Percentiles rank a stretch among this genome's conserved stretches.
These are phyloP conservation scores for Asclepias syriaca DNA, from an alignment of 257 asterid genomes.

Conservation along the genomic window DNA sequence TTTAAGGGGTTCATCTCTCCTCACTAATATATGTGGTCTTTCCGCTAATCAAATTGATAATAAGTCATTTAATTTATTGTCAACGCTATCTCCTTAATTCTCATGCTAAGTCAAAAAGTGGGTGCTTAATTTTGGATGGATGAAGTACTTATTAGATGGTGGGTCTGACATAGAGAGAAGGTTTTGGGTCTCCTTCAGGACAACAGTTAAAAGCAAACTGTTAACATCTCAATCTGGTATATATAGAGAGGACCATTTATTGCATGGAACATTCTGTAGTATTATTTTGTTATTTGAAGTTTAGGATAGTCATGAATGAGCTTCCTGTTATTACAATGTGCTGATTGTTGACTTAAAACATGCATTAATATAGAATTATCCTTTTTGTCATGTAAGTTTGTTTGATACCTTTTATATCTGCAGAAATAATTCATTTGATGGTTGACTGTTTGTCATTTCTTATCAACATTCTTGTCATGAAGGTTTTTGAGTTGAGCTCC, in stretches of 20 bases:
- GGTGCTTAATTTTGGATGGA: not conserved
- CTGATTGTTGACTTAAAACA: not conserved
- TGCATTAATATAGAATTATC: not conserved
- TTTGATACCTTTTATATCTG: not conserved
- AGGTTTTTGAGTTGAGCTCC: conserved; percentile 89
- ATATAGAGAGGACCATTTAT: not conserved
- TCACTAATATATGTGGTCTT: no score
- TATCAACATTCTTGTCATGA: conserved; percentile 11
- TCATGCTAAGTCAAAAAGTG: not conserved
- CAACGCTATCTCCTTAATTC: not conserved
- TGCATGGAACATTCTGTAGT: not conserved
- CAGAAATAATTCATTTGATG: not conserved
- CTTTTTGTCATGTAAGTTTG: not conserved
- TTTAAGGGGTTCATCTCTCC: not conserved
- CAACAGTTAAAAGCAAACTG: not conserved
- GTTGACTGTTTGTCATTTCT: conserved; percentile 4
- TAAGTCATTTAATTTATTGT: no score
- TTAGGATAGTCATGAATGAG: not conserved
- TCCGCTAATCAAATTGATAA: no score
- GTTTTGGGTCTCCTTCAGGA: not conserved
- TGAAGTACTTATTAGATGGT: not conserved
- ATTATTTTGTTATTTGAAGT: not conserved
- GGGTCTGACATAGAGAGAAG: not conserved
- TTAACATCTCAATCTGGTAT: not conserved
- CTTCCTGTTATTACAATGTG: not conserved